Percentiles rank a stretch among this genome's conserved stretches.
Evolutionary conservation across 2,329 filamentous ascomycete species (phyloP).

Genomic region (Beauveria asiatica): DNA sequence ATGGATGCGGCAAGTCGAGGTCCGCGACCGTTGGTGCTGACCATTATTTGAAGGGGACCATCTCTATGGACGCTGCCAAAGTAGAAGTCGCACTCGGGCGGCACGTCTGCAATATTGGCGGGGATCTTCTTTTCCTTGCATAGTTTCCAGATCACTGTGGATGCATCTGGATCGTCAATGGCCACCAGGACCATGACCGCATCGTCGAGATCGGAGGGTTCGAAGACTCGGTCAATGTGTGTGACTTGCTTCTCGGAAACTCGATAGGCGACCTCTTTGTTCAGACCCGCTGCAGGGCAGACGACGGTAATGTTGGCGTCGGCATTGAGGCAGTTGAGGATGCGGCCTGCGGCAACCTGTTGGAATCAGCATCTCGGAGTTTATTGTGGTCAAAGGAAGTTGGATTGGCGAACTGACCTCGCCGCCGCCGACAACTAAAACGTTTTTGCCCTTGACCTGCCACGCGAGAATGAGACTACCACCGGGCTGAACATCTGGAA

Average conservation of each 20-base stretch:
- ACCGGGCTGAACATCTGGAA: slow-evolving; percentile 76
- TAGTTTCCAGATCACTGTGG: slow-evolving; percentile 81
- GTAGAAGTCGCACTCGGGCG: slow-evolving; percentile 96
- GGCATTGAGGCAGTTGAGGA: slow-evolving; percentile 89
- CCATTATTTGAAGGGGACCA: slow-evolving; percentile 95
- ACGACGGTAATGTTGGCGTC: slow-evolving; percentile 85
- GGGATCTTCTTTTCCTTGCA: slow-evolving; percentile 79
- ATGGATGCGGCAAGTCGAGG: slow-evolving; percentile 85
- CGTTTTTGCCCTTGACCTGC: slow-evolving; percentile 82
- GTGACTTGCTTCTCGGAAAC: slow-evolving; percentile 66
- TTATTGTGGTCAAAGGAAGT: neutral
- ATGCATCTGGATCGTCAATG: slow-evolving; percentile 88
- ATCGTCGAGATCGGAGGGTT: slow-evolving; percentile 75
- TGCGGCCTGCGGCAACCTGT: slow-evolving; percentile 90
- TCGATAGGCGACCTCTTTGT: slow-evolving; percentile 79
- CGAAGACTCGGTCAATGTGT: slow-evolving; percentile 76
- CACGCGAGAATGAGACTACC: slow-evolving; percentile 92
- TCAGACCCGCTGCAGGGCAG: slow-evolving; percentile 69
- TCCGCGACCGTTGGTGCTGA: slow-evolving; percentile 95
- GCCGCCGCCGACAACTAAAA: slow-evolving; percentile 90
- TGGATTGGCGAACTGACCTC: slow-evolving; percentile 52
- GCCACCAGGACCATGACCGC: slow-evolving; percentile 86
- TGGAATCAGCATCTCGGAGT: neutral
- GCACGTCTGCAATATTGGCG: slow-evolving; percentile 95
- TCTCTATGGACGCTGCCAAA: slow-evolving; percentile 95